Conservation (phyloP, 108 stramenopile species). For the Skeletonema potamos region DNA sequence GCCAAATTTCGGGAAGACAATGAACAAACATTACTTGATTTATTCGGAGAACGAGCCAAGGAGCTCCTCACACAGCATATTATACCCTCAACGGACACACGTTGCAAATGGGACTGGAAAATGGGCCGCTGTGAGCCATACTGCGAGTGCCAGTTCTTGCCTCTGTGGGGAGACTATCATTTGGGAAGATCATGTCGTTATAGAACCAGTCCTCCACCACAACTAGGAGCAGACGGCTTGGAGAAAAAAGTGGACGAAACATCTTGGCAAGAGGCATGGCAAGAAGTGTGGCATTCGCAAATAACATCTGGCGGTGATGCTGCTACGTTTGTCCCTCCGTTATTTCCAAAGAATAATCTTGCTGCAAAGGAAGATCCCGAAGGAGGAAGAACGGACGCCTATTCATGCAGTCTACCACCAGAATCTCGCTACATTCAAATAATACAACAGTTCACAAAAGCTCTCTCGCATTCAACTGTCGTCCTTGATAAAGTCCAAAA, state of each 20-base stretch:
- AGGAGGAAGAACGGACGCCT: conserved; percentile 1
- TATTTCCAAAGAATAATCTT: conserved; percentile 5
- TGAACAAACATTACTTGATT: conserved; percentile 75
- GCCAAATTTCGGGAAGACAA: conserved; percentile 38
- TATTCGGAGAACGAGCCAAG: conserved; percentile 84
- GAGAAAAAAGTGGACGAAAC: conserved; percentile 9
- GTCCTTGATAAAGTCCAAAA: conserved; percentile 21
- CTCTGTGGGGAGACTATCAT: conserved; percentile 76
- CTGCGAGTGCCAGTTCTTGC: conserved; percentile 62
- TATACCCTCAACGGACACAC: conserved; percentile 45
- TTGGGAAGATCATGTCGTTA: conserved; percentile 74
- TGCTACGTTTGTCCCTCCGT: conserved; percentile 15
- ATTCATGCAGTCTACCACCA: conserved; percentile 32
- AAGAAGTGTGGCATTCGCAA: conserved; percentile 32
- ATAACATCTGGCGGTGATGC: conserved; percentile 13
- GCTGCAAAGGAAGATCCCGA: background rate
- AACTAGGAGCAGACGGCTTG: background rate
- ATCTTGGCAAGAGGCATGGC: conserved; percentile 46
- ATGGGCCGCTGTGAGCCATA: conserved; percentile 77
- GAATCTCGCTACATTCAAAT: conserved; percentile 37
- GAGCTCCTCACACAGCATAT: conserved; percentile 77
- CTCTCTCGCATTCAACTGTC: conserved; percentile 8
- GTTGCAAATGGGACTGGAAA: conserved; percentile 78
- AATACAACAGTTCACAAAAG: conserved; percentile 18
- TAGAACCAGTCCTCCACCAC: conserved; percentile 27